Base-by-base conservation (phyloP, 2,329 filamentous ascomycete genomes). In the Hymenoscyphus fructigenus region DNA sequence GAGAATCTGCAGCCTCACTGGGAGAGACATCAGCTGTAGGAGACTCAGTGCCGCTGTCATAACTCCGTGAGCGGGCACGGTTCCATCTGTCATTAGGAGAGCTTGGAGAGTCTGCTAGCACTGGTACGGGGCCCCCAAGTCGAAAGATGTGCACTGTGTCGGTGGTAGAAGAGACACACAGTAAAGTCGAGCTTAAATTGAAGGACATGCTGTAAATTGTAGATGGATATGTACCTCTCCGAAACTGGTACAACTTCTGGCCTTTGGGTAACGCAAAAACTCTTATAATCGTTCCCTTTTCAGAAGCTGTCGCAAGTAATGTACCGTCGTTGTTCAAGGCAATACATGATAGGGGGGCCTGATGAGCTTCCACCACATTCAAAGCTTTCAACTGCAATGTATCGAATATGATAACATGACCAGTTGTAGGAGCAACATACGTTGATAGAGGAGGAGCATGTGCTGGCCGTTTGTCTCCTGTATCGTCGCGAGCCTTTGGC, bases 161-260 rank as follows among this genome's bases (percentile, higher is more conserved):
- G 0, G 93, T 96, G 1, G 93, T 93, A 2, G 94, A 98, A 5
- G 95, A 98, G 50, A 99, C 93, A 74, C 93, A 97, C 41, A 99
- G 85, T 12, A 99, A 83, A 1, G 93, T 97, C 2, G 93, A 96
- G 65, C 91, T 93, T 59, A 93, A 88, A 77, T 99, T 99, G 80
- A 99, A 99, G 1, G 93, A 96, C 93, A 99, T 97, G 85, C 93
- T 96, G 80, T 93, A 97, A 71, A 99, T 99, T 50, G 92, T 90
- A 1, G 93, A 93, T 0, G 95, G 95, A 78, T 97, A 97, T 2
- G 94, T 97, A 55, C 95, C 95, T 69, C 95, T 88, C 66, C 95
- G 88, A 79, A 99, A 99, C 76, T 99, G 94, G 77, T 93, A 98
- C 20, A 99, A 84, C 77, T 98, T 99, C 74, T 94, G 89, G 12